A percentile compares a stretch with the other conserved stretches of the same genome.
phyloP scores from a whole-genome alignment of 108 stramenopile species.

The Cyclotella sp. region DNA sequence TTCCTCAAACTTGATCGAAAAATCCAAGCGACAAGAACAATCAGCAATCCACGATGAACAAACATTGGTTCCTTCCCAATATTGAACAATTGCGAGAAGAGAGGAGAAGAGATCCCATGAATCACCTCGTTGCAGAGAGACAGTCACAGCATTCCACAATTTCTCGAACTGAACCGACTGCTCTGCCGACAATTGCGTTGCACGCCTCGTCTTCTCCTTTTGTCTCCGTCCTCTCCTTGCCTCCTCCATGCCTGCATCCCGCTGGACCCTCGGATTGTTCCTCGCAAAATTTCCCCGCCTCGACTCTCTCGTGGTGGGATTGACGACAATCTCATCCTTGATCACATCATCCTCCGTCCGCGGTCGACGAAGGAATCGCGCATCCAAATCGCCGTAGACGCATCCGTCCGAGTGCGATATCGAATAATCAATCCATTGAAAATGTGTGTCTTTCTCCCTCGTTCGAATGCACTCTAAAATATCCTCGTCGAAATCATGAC shows the following conservation, averaged over 20 bases:
- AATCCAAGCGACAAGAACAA: conserved; percentile 18
- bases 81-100: conserved; percentile 39
- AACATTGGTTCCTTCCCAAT: conserved; percentile 32
- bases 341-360: conserved; percentile 56
- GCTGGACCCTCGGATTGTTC: conserved; percentile 54
- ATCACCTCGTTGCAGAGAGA: conserved; percentile 12
- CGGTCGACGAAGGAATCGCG: conserved; percentile 63
- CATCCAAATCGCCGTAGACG: conserved; percentile 81
- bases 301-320: conserved; percentile 65
- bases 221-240: conserved; percentile 8
- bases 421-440: conserved; percentile 67
- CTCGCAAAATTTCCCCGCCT: conserved; percentile 64
- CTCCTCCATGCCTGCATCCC: not conserved
- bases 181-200: conserved; percentile 24
- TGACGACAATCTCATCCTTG: conserved; percentile 50
- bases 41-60: conserved; percentile 36
- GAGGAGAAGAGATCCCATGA: conserved; percentile 36
- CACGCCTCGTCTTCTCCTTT: conserved; percentile 2
- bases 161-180: conserved; percentile 38
- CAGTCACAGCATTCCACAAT: conserved; percentile 43
- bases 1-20: conserved; percentile 3
- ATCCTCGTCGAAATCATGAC: conserved; percentile 41
- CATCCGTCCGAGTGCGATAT: conserved; percentile 67
- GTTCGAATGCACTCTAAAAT: conserved; percentile 34
- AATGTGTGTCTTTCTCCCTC: conserved; percentile 23